Conservation (phyloP, 106 monocot species). For the Allium fistulosum region DNA sequence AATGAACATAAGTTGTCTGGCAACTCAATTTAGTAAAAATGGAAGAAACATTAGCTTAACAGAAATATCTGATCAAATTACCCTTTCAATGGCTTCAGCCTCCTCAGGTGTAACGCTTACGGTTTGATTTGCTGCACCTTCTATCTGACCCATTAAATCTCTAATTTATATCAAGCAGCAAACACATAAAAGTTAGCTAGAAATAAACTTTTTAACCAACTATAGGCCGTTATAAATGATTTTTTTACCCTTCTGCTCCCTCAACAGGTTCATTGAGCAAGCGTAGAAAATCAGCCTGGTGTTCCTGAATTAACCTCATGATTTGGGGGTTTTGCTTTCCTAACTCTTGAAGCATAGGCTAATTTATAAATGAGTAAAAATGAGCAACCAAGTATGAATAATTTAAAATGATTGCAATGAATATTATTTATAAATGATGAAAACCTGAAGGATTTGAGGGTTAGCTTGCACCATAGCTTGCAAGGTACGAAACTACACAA, state of each 20-base stretch:
- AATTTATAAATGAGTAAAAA: too few species aligned
- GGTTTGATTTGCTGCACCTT: constrained; percentile 43
- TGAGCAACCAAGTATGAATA: neutral
- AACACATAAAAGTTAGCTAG: neutral
- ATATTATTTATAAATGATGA: constrained; percentile 1
- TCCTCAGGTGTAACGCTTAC: constrained; percentile 66
- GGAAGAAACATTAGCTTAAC: too few species aligned
- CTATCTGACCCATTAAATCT: constrained; percentile 48
- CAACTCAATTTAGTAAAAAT: too few species aligned
- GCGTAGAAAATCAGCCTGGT: constrained; percentile 77
- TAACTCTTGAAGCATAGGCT: constrained; percentile 93
- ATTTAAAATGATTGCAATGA: neutral
- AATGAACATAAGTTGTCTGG: too few species aligned
- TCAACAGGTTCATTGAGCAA: constrained; percentile 68
- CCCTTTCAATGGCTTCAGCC: constrained; percentile 71
- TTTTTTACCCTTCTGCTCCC: constrained; percentile 39
- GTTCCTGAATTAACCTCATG: constrained; percentile 81
- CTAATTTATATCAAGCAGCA: constrained; percentile 14
- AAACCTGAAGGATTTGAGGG: constrained; percentile 86
- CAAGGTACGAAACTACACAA: constrained; percentile 63
- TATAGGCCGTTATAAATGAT: neutral
- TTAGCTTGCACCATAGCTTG: constrained; percentile 80
- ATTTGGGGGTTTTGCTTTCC: constrained; percentile 80
- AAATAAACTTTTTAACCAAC: neutral
- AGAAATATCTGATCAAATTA: constrained; percentile 7